These are phyloP conservation scores for Jackrogersella multiformis DNA, from an alignment of 495 filamentous ascomycete species.

Conservation along the genomic window DNA sequence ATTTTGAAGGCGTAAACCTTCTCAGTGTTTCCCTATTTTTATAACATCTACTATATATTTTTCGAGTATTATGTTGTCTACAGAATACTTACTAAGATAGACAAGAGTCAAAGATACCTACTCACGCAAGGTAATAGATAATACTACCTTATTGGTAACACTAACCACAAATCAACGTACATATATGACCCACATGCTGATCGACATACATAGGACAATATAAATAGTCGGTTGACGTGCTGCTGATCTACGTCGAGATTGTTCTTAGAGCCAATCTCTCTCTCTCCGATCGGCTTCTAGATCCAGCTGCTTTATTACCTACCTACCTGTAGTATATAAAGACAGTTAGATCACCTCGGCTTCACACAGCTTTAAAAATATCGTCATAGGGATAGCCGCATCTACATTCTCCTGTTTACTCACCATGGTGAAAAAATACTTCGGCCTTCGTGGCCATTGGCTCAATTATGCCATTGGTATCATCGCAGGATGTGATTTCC, in stretches of 20 bases:
- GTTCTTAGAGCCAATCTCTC: not conserved
- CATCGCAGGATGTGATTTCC: slow-evolving; percentile 76
- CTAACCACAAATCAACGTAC: not conserved
- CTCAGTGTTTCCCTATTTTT: not conserved
- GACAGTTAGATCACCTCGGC: not conserved
- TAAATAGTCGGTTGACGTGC: slow-evolving; percentile 1
- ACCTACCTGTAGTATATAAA: no score
- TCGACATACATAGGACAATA: slow-evolving; percentile 7
- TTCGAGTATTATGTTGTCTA: not conserved
- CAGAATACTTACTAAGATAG: no score
- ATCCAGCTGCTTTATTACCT: not conserved
- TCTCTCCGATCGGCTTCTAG: slow-evolving; percentile 1
- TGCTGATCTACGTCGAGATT: slow-evolving; percentile 12
- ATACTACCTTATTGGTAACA: slow-evolving; percentile 2
- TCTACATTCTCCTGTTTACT: slow-evolving; percentile 7
- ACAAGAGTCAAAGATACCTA: no score
- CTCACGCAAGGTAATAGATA: not conserved
- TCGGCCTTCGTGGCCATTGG: slow-evolving; percentile 71
- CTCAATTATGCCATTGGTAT: slow-evolving; percentile 74
- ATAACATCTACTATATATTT: not conserved
- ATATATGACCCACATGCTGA: not conserved
- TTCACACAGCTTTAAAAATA: slow-evolving; percentile 3
- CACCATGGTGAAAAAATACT: slow-evolving; percentile 60
- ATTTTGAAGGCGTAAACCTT: not conserved
- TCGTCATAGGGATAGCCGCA: not conserved